Conservation (phyloP, 352 stramenopile genomes). For the Phytophthora melonis region DNA sequence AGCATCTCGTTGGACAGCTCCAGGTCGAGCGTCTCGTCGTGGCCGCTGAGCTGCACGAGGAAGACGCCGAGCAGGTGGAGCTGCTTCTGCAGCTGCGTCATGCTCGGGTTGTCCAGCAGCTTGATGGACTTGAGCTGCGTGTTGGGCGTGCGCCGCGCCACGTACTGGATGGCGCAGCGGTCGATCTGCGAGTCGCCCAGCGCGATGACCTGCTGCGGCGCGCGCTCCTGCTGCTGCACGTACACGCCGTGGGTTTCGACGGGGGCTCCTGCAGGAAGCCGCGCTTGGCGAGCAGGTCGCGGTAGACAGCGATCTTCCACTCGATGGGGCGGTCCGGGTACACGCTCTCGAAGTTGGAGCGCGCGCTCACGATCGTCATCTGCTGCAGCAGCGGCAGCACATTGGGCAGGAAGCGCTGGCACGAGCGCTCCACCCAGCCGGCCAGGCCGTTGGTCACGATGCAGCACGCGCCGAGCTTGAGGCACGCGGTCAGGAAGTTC, state of each 20-base stretch:
- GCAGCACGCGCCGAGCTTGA: constrained; percentile 54
- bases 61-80: constrained; percentile 67
- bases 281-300: constrained; percentile 56
- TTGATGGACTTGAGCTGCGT: constrained; percentile 82
- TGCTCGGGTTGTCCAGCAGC: constrained; percentile 79
- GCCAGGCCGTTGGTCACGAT: constrained; percentile 80
- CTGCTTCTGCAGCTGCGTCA: constrained; percentile 80
- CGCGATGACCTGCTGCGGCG: constrained; percentile 70
- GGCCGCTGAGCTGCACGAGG: constrained; percentile 66
- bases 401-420: constrained; percentile 72
- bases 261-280: constrained; percentile 31
- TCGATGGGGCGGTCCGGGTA: constrained; percentile 73
- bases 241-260: constrained; percentile 31
- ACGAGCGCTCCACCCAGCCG: constrained; percentile 83
- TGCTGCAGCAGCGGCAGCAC: constrained; percentile 61
- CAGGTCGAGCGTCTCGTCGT: constrained; percentile 75
- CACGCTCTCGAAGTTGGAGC: constrained; percentile 63
- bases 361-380: constrained; percentile 76
- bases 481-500: constrained; percentile 59
- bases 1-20: constrained; percentile 80
- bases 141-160: constrained; percentile 55
- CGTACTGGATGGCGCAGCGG: constrained; percentile 75
- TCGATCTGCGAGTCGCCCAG: constrained; percentile 79
- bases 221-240: constrained; percentile 38
- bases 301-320: constrained; percentile 85